Evolutionary conservation across 2,329 filamentous ascomycete species (phyloP), one percentile per base, ranked within the genome.

Genomic region (Gnomoniopsis sp.): DNA sequence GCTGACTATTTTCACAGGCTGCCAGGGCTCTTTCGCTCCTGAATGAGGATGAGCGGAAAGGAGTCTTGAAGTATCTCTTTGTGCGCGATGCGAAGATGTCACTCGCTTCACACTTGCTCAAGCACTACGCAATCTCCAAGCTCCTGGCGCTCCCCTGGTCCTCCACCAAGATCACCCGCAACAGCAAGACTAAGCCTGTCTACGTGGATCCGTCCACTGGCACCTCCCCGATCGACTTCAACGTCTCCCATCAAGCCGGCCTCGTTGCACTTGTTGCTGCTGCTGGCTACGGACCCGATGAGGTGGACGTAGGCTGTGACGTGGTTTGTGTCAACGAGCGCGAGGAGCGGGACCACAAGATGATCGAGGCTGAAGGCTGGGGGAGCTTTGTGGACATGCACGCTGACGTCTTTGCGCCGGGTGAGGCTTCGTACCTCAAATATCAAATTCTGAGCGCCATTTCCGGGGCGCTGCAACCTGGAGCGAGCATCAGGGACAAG

Each of bases 221-320:
- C 64, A 74, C 59, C 58, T 74, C 78, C 65, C 72, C 79, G 19
- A 70, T 85, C n/a, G 66, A 75, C 62, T 93, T 93, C 79, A 93
- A 93, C 72, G 82, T 93, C 57, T 88, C 84, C 49, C 90, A 93
- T 71, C 90, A 93, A 75, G 87, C 87, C 10, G 89, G 90, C 1
- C 75, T 93, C 17, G 89, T 92, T 0, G 83, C 83, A 2, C 87
- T 87, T 15, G 74, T 79, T 2, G 69, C 71, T 46, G 69, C 67
- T 21, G 71, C 73, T 65, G 65, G 60, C 6, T 60, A 41, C n/a
- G 30, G 33, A 1, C 62, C 57, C 43, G 57, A 58, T 52, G n/a
- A 67, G 53, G 67, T 73, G 21, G 74, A 88, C 49, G 79, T 91
- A 0, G 90, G 90, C 49, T 82, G 89, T 2, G 90, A 93, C 70